A percentile compares a stretch with the other conserved stretches of the same genome.
These are phyloP conservation scores for Annulohypoxylon bovei DNA, from an alignment of 495 filamentous ascomycete genomes.

Conservation along the genomic window DNA sequence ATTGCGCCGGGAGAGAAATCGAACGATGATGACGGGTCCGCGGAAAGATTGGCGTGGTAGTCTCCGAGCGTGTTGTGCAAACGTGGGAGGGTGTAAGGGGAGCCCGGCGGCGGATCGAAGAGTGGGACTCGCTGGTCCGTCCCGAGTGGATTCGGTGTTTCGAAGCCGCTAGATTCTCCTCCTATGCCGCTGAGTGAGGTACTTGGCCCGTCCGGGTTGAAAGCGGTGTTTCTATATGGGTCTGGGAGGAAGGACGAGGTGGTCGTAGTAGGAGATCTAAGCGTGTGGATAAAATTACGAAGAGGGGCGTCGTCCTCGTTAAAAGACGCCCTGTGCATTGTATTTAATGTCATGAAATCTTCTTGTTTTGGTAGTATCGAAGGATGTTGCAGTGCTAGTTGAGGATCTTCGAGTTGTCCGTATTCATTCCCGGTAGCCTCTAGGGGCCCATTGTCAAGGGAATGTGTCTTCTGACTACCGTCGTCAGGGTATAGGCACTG, in stretches of 20 bases:
- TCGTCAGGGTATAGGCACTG: conserved; percentile 61
- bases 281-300: conserved; percentile 24
- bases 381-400: conserved; percentile 8
- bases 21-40: conserved; percentile 19
- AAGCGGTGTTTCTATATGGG: conserved; percentile 1
- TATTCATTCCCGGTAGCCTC: conserved; percentile 12
- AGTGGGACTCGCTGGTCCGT: conserved; percentile 20
- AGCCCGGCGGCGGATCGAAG: conserved; percentile 24
- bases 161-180: conserved; percentile 11
- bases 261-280: conserved; percentile 13
- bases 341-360: conserved; percentile 5
- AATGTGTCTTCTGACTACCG: conserved; percentile 13
- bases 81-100: conserved; percentile 16
- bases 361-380: conserved; percentile 20
- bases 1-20: conserved; percentile 25
- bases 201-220: background rate
- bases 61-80: conserved; percentile 26
- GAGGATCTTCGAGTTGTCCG: conserved; percentile 29
- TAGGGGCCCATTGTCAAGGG: conserved; percentile 8
- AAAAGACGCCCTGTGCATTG: background rate
- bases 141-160: background rate
- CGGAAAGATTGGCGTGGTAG: conserved; percentile 18
- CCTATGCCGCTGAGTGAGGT: background rate
- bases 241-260: conserved; percentile 17
- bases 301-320: conserved; percentile 24